These are phyloP conservation scores for Cyclotella choctawhatcheeana DNA, from an alignment of 108 stramenopile species.

Conservation along the genomic window DNA sequence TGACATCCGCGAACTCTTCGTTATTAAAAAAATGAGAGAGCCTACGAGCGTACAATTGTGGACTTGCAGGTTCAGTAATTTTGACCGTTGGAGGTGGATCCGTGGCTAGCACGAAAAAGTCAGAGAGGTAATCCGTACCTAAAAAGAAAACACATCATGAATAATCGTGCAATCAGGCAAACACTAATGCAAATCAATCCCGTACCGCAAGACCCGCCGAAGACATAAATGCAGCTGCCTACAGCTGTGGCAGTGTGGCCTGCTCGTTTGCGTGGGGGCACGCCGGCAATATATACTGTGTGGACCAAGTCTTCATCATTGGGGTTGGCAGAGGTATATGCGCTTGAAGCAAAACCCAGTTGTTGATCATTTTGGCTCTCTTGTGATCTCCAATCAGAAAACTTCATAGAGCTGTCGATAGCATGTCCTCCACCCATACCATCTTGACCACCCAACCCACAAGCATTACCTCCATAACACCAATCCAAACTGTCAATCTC, in stretches of 20 bases:
- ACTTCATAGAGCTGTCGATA: slow-evolving; percentile 15
- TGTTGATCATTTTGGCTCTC: slow-evolving; percentile 29
- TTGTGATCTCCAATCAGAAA: slow-evolving; percentile 70
- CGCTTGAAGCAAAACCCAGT: slow-evolving; percentile 24
- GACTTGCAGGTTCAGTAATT: slow-evolving; percentile 69
- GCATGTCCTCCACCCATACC: slow-evolving; percentile 39
- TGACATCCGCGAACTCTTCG: slow-evolving; percentile 91
- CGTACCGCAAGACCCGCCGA: slow-evolving; percentile 83
- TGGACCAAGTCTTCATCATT: slow-evolving; percentile 87
- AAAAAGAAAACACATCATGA: not conserved
- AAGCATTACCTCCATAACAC: slow-evolving; percentile 2
- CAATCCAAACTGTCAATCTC: slow-evolving; percentile 1
- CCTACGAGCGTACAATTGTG: slow-evolving; percentile 66
- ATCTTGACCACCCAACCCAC: slow-evolving; percentile 41
- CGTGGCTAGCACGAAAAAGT: slow-evolving; percentile 90
- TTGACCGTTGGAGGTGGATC: slow-evolving; percentile 79
- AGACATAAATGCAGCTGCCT: slow-evolving; percentile 78
- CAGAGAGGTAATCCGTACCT: slow-evolving; percentile 81
- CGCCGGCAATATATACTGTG: slow-evolving; percentile 72
- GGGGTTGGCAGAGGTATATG: slow-evolving; percentile 70
- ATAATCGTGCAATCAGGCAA: not conserved
- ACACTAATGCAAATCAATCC: no score
- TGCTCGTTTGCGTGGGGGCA: slow-evolving; percentile 85
- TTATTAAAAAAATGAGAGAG: slow-evolving; percentile 84
- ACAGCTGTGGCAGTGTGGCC: slow-evolving; percentile 95